A percentile compares a stretch with the other conserved stretches of the same genome.
phyloP scores from a whole-genome alignment of 257 asterid genomes.

The Solanum piurae region DNA sequence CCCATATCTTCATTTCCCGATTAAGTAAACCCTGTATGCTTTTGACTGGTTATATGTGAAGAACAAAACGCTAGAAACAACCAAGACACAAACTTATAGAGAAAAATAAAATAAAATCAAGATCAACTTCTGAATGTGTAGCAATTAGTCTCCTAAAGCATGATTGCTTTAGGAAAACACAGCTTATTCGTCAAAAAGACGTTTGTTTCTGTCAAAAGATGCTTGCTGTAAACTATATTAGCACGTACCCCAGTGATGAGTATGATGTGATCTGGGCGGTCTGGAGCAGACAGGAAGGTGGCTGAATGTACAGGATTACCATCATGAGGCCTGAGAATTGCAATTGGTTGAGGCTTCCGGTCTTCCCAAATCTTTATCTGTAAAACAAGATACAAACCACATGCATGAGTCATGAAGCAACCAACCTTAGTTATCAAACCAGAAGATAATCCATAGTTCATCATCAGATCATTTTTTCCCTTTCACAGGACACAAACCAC shows the following conservation, averaged over 20 bases:
- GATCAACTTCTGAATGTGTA: neutral
- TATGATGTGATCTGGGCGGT: conserved; percentile 86
- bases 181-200: neutral
- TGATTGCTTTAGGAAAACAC: neutral
- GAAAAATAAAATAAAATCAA: neutral
- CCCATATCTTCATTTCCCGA: conserved; percentile 83
- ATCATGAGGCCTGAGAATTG: conserved; percentile 86
- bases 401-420: neutral
- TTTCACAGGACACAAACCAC: neutral
- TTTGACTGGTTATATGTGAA: neutral
- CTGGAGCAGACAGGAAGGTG: conserved; percentile 79
- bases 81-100: neutral
- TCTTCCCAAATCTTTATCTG: conserved; percentile 99
- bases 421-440: neutral
- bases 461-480: neutral
- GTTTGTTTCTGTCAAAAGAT: neutral
- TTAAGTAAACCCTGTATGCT: conserved; percentile 75
- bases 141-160: neutral
- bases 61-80: neutral
- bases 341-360: conserved; percentile 67
- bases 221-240: neutral
- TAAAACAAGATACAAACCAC: neutral
- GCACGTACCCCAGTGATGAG: conserved; percentile 87
- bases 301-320: conserved; percentile 91
- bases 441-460: neutral